Percentiles rank a stretch among this genome's conserved stretches.
phyloP scores from a whole-genome alignment of 805 yeast genomes.

The Zygosaccharomyces bailii region DNA sequence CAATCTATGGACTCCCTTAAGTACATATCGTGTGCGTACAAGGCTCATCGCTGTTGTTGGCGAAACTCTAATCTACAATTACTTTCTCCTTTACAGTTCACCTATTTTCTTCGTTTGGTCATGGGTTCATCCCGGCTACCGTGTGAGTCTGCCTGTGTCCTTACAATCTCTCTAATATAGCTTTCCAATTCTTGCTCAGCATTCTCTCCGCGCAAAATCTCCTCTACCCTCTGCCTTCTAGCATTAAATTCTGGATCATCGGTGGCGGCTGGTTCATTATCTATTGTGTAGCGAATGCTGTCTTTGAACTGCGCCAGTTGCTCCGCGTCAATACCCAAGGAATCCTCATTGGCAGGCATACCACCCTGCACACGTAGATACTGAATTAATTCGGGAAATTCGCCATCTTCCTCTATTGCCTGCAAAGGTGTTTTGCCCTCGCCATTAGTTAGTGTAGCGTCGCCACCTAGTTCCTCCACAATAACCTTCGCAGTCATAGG shows the following conservation, averaged over 20 bases:
- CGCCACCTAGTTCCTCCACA: slow-evolving; percentile 66
- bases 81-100: background rate
- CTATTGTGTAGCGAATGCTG: slow-evolving; percentile 55
- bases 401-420: slow-evolving; percentile 79
- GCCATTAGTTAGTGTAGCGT: slow-evolving; percentile 56
- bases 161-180: slow-evolving; percentile 62
- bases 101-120: slow-evolving; percentile 38
- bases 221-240: slow-evolving; percentile 61
- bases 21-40: too few relatives aligned
- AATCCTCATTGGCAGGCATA: slow-evolving; percentile 24
- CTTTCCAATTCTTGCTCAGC: slow-evolving; percentile 75
- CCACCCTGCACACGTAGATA: slow-evolving; percentile 50
- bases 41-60: too few relatives aligned
- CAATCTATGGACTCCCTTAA: too few relatives aligned
- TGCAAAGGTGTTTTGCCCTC: slow-evolving; percentile 76
- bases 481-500: slow-evolving; percentile 59
- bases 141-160: slow-evolving; percentile 40
- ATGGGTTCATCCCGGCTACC: slow-evolving; percentile 30
- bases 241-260: slow-evolving; percentile 49
- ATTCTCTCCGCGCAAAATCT: slow-evolving; percentile 72
- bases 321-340: slow-evolving; percentile 30
- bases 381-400: slow-evolving; percentile 70
- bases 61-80: background rate
- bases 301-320: slow-evolving; percentile 37
- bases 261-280: slow-evolving; percentile 39